Evolutionary conservation across 2,329 filamentous ascomycete species (phyloP), one percentile per base, ranked within the genome.

Genomic region (Lachnellula cervina): DNA sequence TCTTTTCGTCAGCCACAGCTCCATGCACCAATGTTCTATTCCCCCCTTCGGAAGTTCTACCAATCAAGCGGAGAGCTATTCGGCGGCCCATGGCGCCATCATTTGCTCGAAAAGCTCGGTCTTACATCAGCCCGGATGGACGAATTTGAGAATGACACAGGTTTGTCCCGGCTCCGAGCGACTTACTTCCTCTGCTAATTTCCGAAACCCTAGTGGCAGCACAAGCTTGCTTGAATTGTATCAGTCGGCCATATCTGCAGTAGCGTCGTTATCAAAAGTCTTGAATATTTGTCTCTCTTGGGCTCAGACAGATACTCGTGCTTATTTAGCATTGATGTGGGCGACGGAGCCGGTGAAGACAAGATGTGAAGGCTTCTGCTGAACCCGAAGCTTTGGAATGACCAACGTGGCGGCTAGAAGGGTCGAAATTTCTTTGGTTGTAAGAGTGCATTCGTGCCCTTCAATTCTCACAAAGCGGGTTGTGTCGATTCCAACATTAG

Each of bases 151-250:
- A 42, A 61, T 57, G n/a, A 64, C 49, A 17, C 40, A 34, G 32
- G 11, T 16, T 8, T 21, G 16, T 14, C 21, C 42, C 21, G 14
- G 2, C 17, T 19, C 14, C 13, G 54, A 28, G 17, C 53, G 13
- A 21, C n/a, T 40, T 42, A 58, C 34, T n/a, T 21, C 16, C 17
- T 52, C 54, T 11, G 68, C 72, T 21, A 77, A 62, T 49, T 74
- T 71, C n/a, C 76, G 73, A 9, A 73, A 66, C n/a, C 67, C 58
- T 11, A 80, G 65, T 5, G 80, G 69, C 62, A 78, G 70, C n/a
- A 81, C 65, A 4, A 81, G 66, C 62, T 81, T 81, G 51, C 72
- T 74, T 21, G 72, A 60, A 7, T 64, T 63, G 61, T 81, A 80
- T 25, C 57, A 32, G 21, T 58, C 50, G 38, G 6, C 38, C n/a